These are phyloP conservation scores for Plenodomus biglobosus DNA, from an alignment of 2,329 filamentous ascomycete genomes.

Conservation along the genomic window DNA sequence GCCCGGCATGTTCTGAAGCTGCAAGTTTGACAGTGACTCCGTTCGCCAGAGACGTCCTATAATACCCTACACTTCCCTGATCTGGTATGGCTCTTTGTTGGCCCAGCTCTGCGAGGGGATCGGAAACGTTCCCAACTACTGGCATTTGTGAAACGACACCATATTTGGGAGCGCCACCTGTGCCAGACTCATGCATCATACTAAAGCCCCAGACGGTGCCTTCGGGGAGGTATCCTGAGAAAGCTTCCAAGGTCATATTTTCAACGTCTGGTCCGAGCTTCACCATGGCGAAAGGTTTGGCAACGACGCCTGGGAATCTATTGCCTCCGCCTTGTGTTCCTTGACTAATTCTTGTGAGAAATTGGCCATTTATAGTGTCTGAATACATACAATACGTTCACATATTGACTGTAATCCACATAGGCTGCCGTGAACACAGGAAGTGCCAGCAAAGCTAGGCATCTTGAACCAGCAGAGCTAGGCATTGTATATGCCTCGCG, in stretches of 20 bases:
- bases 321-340: slow-evolving; percentile 39
- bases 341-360: slow-evolving; percentile 8
- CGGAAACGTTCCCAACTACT: slow-evolving; percentile 33
- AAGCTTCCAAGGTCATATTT: slow-evolving; percentile 35
- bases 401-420: slow-evolving; percentile 34
- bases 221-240: slow-evolving; percentile 38
- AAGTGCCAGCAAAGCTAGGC: too few relatives aligned
- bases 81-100: slow-evolving; percentile 55
- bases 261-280: slow-evolving; percentile 43
- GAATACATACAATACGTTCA: slow-evolving; percentile 40
- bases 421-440: too few relatives aligned
- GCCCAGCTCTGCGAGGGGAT: slow-evolving; percentile 60
- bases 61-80: slow-evolving; percentile 62
- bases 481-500: too few relatives aligned
- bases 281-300: slow-evolving; percentile 42
- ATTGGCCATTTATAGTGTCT: not conserved
- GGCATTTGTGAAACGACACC: slow-evolving; percentile 43
- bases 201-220: slow-evolving; percentile 41
- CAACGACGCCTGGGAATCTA: slow-evolving; percentile 42
- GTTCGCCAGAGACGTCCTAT: slow-evolving; percentile 57
- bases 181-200: slow-evolving; percentile 42
- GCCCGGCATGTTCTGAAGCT: slow-evolving; percentile 58
- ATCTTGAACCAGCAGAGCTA: too few relatives aligned
- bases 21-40: slow-evolving; percentile 61
- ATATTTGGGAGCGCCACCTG: slow-evolving; percentile 41